phyloP scores from a whole-genome alignment of 2,329 filamentous ascomycete species.

The Colletotrichum theobromicola region DNA sequence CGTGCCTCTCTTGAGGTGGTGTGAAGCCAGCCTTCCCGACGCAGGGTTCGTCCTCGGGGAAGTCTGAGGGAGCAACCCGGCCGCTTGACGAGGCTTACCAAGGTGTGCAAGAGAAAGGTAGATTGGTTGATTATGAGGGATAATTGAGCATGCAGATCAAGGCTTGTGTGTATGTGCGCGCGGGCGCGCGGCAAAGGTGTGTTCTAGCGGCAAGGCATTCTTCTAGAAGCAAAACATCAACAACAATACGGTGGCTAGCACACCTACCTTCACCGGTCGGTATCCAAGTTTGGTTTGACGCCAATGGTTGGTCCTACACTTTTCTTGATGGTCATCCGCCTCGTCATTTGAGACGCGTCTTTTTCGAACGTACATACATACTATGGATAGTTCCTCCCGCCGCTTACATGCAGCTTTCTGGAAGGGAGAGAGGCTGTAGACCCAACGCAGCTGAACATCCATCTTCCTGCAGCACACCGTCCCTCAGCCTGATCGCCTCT shows the following conservation, averaged over 20 bases:
- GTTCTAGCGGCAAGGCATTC: neutral
- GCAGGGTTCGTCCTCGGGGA: neutral
- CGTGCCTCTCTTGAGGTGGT: neutral
- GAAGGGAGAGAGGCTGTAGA: neutral
- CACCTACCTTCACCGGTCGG: neutral
- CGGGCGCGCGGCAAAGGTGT: neutral
- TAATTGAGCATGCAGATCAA: neutral
- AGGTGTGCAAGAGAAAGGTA: neutral
- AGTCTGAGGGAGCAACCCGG: neutral
- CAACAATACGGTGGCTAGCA: neutral
- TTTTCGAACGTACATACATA: neutral
- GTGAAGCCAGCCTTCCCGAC: neutral
- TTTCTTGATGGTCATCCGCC: neutral
- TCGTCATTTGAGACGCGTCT: neutral
- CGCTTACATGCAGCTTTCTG: neutral
- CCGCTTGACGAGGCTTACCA: neutral
- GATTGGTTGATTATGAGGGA: neutral
- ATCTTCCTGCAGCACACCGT: neutral
- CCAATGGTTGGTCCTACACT: neutral
- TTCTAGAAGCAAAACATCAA: neutral
- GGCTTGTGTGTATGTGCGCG: neutral
- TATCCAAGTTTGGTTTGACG: neutral
- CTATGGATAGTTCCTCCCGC: neutral
- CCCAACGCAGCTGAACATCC: conserved; percentile 1
- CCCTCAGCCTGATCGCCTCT: neutral